Evolutionary conservation across 495 filamentous ascomycete species (phyloP), one percentile per base, ranked within the genome.

Genomic region (Daldinia caldariorum): DNA sequence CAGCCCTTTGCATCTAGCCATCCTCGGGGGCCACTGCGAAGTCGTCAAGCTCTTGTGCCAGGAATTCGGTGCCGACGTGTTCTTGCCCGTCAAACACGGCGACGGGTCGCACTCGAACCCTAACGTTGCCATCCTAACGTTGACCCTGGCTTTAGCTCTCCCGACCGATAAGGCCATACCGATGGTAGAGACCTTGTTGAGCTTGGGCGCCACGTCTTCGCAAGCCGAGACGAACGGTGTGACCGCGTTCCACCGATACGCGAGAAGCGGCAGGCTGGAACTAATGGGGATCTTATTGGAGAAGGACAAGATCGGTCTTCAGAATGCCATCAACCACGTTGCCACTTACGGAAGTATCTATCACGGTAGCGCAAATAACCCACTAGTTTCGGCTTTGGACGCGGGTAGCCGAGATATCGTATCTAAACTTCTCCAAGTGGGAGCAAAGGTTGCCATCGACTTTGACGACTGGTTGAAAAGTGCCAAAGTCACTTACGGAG

Each of bases 1-100:
- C 57, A 89, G 91, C 1, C 86, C 92, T 0, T 79, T 94, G 13
- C 92, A 96, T 72, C 82, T 92, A 26, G 92, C 92, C 2, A 93
- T 96, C 60, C 58, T 92, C 1, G 84, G 85, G 58, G 91, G 91
- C 2, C 89, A 94, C 65, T 78, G 83, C 13, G 83, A 89, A 7
- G 86, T 87, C 8, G 89, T 93, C 59, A 87, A 89, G 43, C 79
- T 87, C 20, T 83, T 96, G 6, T 91, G 92, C 35, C 82, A 88
- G 66, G 86, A 87, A 10, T 94, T 90, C 68, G 92, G 90, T 12
- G 90, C 92, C 1, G 92, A 96, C 73, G 81, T 87, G 6, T 76
- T 92, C 13, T 75, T 92, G 32, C 91, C 92, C 0, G 80, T 94
- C 67, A 93, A 92, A 74, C 70, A 79, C 4, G 43, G 86, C 3